phyloP scores from a whole-genome alignment of 305 asterid species.

The Fraxinus paxiana region DNA sequence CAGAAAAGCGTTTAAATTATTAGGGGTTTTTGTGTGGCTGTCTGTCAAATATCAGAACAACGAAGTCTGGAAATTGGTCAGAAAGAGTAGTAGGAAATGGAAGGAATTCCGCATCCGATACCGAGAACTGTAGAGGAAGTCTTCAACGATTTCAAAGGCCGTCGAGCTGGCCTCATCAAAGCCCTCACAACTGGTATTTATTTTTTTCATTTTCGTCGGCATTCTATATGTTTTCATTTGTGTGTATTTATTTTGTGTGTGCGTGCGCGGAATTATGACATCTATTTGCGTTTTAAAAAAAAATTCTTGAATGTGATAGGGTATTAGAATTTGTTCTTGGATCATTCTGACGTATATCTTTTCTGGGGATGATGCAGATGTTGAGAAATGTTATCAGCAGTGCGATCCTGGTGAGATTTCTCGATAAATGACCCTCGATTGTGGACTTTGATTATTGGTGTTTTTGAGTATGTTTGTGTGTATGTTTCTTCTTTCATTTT shows the following conservation, averaged over 20 bases:
- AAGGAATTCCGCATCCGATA: slow-evolving; percentile 45
- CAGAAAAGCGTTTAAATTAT: neutral
- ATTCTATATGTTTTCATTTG: neutral
- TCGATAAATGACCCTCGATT: neutral
- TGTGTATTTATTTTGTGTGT: neutral
- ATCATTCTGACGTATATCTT: neutral
- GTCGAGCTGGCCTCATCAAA: slow-evolving; percentile 66
- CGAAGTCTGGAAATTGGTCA: neutral
- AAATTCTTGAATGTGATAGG: neutral
- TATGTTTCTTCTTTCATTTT: neutral
- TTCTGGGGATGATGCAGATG: slow-evolving; percentile 29
- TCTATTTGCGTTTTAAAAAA: neutral
- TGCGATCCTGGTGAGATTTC: slow-evolving; percentile 40
- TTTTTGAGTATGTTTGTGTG: neutral
- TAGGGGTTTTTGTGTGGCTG: neutral
- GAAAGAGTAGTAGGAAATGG: slow-evolving; percentile 32
- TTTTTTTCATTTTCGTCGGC: neutral
- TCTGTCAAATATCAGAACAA: neutral
- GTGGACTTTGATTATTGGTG: neutral
- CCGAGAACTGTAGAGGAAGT: slow-evolving; percentile 77
- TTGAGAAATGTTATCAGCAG: slow-evolving; percentile 32
- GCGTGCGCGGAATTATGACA: neutral
- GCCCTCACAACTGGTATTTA: slow-evolving; percentile 63
- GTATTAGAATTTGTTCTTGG: neutral
- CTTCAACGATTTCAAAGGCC: slow-evolving; percentile 66